Conservation (phyloP, 1,284 basidiomycete genomes). For the Meripilus lineatus region DNA sequence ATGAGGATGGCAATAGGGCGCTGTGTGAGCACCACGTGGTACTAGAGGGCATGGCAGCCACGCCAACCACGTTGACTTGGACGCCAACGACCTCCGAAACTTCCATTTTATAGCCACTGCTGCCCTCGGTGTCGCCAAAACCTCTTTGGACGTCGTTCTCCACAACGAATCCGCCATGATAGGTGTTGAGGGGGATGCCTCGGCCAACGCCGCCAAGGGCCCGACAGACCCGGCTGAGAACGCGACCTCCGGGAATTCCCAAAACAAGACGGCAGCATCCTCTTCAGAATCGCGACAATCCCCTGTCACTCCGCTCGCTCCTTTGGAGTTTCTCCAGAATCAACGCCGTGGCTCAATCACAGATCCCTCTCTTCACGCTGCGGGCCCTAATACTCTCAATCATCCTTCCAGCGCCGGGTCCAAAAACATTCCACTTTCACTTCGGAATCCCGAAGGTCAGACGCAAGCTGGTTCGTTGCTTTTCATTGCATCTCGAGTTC, state of each 20-base stretch:
- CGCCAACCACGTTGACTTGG: constrained; percentile 20
- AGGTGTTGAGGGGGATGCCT: constrained; percentile 14
- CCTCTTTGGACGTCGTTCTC: constrained; percentile 17
- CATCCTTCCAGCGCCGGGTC: no score
- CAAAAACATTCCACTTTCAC: constrained; percentile 20
- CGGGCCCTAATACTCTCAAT: constrained; percentile 25
- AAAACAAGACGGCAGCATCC: constrained; percentile 28
- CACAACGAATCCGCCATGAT: constrained; percentile 16
- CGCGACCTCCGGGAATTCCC: constrained; percentile 21
- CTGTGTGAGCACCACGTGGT: constrained; percentile 23
- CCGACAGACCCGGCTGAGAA: constrained; percentile 19
- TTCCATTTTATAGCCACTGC: constrained; percentile 14
- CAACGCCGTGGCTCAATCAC: constrained; percentile 77
- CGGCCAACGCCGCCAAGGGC: constrained; percentile 17
- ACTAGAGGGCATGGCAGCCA: constrained; percentile 24
- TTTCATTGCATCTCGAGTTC: constrained; percentile 7
- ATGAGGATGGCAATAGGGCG: constrained; percentile 13
- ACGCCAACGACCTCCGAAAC: constrained; percentile 13
- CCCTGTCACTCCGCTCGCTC: constrained; percentile 51
- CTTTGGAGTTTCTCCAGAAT: constrained; percentile 71
- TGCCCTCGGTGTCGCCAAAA: neutral
- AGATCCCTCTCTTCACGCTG: constrained; percentile 70
- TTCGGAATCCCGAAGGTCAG: constrained; percentile 24
- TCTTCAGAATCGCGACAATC: constrained; percentile 30
- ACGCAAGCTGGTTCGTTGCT: constrained; percentile 11